Conservation (phyloP, 2,329 filamentous ascomycete genomes). For the Penicillium sp. region DNA sequence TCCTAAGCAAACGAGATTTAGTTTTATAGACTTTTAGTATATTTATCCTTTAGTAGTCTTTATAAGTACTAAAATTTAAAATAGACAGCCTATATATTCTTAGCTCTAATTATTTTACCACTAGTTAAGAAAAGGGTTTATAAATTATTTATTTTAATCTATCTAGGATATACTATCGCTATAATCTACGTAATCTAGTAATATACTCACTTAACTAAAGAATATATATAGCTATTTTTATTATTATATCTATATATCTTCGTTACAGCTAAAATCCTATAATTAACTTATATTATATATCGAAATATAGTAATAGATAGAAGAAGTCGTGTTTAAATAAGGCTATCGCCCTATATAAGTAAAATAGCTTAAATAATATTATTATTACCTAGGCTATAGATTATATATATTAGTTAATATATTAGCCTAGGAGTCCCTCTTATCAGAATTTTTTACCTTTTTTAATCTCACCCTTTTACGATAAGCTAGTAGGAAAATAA, state of each 20-base stretch:
- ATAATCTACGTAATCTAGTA: conserved; percentile 15
- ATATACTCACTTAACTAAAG: conserved; percentile 1
- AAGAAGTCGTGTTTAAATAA: background rate
- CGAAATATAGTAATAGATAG: conserved; percentile 6
- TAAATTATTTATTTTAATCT: conserved; percentile 14
- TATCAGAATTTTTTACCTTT: conserved; percentile 5
- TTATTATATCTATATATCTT: background rate
- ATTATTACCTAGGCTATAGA: conserved; percentile 6
- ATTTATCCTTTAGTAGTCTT: background rate
- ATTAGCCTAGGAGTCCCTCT: conserved; percentile 8
- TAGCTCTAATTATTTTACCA: conserved; percentile 12
- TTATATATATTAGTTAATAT: background rate
- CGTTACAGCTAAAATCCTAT: background rate
- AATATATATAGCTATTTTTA: conserved; percentile 3
- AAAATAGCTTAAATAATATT: conserved; percentile 7
- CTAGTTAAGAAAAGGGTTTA: conserved; percentile 20
- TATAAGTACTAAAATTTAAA: background rate
- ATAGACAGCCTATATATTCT: conserved; percentile 11
- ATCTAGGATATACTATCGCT: conserved; percentile 8
- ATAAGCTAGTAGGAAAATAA: conserved; percentile 14
- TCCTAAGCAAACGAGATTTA: conserved; percentile 4
- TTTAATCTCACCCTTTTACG: conserved; percentile 7
- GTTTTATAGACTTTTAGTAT: conserved; percentile 18
- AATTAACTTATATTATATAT: conserved; percentile 4
- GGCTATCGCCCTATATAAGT: background rate